These are phyloP conservation scores for Candida krabiensis DNA, from an alignment of 805 yeast genomes.

Conservation along the genomic window DNA sequence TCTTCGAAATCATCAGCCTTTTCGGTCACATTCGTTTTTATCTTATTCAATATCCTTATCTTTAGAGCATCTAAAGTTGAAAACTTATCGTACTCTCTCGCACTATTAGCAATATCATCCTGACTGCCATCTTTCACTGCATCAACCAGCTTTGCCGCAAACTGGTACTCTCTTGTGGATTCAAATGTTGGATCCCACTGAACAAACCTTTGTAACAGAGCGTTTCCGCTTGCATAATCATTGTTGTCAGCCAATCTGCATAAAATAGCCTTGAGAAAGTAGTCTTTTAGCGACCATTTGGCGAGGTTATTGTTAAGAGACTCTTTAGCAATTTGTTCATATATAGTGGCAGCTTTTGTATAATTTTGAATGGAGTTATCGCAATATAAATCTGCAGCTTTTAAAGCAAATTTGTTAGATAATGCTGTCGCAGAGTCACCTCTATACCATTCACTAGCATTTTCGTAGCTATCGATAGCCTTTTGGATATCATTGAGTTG, in stretches of 20 bases:
- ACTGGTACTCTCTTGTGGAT: slow-evolving; percentile 71
- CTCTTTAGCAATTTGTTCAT: slow-evolving; percentile 75
- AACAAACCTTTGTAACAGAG: slow-evolving; percentile 60
- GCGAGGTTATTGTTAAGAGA: slow-evolving; percentile 72
- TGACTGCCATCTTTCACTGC: slow-evolving; percentile 81
- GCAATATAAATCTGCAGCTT: slow-evolving; percentile 88
- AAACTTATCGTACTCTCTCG: slow-evolving; percentile 84
- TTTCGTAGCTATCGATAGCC: slow-evolving; percentile 80
- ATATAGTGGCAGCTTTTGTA: slow-evolving; percentile 70
- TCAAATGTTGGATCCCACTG: slow-evolving; percentile 77
- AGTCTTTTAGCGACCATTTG: slow-evolving; percentile 92
- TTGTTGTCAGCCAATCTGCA: slow-evolving; percentile 76
- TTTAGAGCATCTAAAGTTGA: slow-evolving; percentile 88
- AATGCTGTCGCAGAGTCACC: slow-evolving; percentile 93
- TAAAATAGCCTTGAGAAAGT: slow-evolving; percentile 78
- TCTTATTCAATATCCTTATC: slow-evolving; percentile 76
- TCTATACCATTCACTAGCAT: slow-evolving; percentile 94
- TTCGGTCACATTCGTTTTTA: slow-evolving; percentile 51
- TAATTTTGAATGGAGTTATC: slow-evolving; percentile 61
- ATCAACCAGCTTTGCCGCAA: slow-evolving; percentile 64
- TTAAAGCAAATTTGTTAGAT: slow-evolving; percentile 82
- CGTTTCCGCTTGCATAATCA: slow-evolving; percentile 83
- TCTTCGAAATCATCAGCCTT: slow-evolving; percentile 35
- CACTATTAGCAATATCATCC: slow-evolving; percentile 69
- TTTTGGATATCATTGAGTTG: slow-evolving; percentile 63